Conservation (phyloP, 2,329 filamentous ascomycete species). For the Xylaria sp. region DNA sequence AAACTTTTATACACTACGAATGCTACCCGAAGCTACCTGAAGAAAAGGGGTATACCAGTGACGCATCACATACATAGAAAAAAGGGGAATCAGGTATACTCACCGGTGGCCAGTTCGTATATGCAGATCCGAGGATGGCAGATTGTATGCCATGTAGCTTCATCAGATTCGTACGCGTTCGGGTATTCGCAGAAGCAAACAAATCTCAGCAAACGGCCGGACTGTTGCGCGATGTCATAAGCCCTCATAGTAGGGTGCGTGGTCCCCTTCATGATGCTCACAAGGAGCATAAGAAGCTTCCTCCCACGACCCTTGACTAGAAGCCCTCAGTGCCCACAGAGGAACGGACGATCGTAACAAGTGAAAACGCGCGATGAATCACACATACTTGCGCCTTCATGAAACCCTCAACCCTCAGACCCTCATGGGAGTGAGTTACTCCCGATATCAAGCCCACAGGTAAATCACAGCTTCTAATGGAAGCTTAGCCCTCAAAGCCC, state of each 20-base stretch:
- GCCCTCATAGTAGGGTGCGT: conserved; percentile 32
- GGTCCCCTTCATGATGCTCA: conserved; percentile 31
- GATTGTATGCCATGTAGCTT: conserved; percentile 4
- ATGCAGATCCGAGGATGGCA: conserved; percentile 6
- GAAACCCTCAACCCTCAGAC: conserved; percentile 30
- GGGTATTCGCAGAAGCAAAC: conserved; percentile 1
- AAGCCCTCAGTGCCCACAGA: conserved; percentile 34
- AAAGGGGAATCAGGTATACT: conserved; percentile 27
- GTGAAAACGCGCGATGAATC: conserved; percentile 19
- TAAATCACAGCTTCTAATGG: conserved; percentile 43
- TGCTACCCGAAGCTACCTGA: conserved; percentile 13
- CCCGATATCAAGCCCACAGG: conserved; percentile 48
- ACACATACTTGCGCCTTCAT: conserved; percentile 21
- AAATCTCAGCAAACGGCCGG: conserved; percentile 17
- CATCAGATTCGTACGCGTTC: conserved; percentile 10
- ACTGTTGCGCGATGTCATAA: conserved; percentile 34
- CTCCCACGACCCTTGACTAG: conserved; percentile 30
- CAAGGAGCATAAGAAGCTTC: conserved; percentile 29
- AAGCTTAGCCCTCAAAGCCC: conserved; percentile 51
- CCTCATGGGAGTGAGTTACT: conserved; percentile 31
- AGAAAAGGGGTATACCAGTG: not conserved
- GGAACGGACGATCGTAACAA: conserved; percentile 30
- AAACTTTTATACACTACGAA: conserved; percentile 10
- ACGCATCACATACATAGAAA: conserved; percentile 5
- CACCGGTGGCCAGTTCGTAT: conserved; percentile 20